phyloP scores from a whole-genome alignment of 345 rosid genomes.

The Cardamine occulta region DNA sequence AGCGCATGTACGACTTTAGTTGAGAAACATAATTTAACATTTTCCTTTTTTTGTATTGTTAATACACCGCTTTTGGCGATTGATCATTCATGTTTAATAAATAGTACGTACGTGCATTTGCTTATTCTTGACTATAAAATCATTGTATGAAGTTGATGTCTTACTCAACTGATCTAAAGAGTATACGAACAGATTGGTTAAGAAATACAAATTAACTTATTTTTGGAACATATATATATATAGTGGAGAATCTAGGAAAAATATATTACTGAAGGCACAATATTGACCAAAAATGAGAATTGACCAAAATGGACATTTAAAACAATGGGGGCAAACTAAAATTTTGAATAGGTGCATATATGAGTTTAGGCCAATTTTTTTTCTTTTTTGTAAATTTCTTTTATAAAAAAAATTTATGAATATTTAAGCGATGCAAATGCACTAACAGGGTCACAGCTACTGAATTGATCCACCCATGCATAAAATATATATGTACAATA shows the following conservation, averaged over 20 bases:
- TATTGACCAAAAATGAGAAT: background rate
- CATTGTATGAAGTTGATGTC: slow-evolving; percentile 7
- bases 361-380: background rate
- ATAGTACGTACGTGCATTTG: slow-evolving; percentile 41
- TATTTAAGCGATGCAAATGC: background rate
- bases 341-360: background rate
- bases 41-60: slow-evolving; percentile 12
- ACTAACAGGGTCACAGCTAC: too few relatives aligned
- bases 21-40: slow-evolving; percentile 19
- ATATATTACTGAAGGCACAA: background rate
- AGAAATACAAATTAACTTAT: background rate
- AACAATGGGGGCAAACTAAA: background rate
- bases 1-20: too few relatives aligned
- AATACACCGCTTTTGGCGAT: slow-evolving; percentile 12
- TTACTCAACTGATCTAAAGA: background rate
- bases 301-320: background rate
- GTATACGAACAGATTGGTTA: background rate
- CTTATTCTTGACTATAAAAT: slow-evolving; percentile 5
- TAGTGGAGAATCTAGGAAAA: background rate
- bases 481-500: background rate
- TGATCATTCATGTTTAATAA: slow-evolving; percentile 11
- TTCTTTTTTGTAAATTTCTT: background rate
- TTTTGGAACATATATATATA: background rate
- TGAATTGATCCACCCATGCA: background rate
- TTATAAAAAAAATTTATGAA: background rate